phyloP scores from a whole-genome alignment of 108 stramenopile species.

The Skeletonema potamos region DNA sequence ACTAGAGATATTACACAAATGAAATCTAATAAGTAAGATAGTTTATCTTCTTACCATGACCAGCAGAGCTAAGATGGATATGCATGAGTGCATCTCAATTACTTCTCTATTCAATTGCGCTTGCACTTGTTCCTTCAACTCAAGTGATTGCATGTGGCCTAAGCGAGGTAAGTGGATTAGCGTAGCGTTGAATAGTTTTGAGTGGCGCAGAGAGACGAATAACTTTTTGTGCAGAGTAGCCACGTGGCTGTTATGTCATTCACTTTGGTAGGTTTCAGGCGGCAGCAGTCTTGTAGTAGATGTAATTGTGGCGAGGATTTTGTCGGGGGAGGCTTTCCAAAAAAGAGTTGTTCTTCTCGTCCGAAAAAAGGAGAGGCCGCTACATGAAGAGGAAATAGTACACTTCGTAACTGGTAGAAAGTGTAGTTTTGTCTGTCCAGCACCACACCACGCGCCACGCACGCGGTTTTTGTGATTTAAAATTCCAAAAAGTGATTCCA shows the following conservation, averaged over 20 bases:
- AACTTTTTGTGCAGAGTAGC: background rate
- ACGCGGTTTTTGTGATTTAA: too few relatives aligned
- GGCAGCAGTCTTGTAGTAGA: too few relatives aligned
- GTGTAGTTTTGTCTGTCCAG: too few relatives aligned
- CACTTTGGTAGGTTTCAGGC: too few relatives aligned
- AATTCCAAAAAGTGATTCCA: too few relatives aligned
- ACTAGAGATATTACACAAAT: background rate
- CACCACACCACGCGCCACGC: too few relatives aligned
- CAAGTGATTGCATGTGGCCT: background rate
- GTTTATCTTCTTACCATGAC: background rate
- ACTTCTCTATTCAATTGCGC: background rate
- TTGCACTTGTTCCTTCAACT: background rate
- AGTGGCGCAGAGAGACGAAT: background rate
- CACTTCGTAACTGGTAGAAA: background rate
- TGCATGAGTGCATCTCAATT: background rate
- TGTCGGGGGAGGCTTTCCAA: too few relatives aligned
- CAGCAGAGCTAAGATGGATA: background rate
- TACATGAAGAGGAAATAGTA: background rate
- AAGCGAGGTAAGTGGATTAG: background rate
- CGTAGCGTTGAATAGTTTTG: too few relatives aligned
- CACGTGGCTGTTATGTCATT: background rate
- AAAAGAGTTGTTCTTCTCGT: too few relatives aligned
- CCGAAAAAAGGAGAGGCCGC: background rate
- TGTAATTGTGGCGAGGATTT: background rate
- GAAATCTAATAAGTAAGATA: background rate